phyloP scores from a whole-genome alignment of 2,329 filamentous ascomycete genomes.

The Aspergillus fructus region DNA sequence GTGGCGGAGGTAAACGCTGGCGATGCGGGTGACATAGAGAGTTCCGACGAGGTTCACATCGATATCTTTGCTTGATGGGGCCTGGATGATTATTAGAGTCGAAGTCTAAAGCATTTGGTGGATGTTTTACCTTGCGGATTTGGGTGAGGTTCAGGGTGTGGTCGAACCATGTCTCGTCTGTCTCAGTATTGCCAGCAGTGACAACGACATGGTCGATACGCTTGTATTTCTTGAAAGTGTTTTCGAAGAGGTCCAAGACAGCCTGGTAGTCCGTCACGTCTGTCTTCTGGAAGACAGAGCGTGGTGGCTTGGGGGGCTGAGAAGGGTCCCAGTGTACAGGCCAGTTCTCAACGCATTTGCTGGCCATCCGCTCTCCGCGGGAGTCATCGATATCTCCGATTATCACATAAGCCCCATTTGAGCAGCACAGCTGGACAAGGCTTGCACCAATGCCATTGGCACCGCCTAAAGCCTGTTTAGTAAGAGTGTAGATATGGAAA shows the following conservation, averaged over 20 bases:
- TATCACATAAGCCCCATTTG: slow-evolving; percentile 42
- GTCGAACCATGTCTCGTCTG: slow-evolving; percentile 46
- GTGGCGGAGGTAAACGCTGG: slow-evolving; percentile 51
- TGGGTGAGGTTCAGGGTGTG: slow-evolving; percentile 44
- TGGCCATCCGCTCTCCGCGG: slow-evolving; percentile 31
- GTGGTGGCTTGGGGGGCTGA: slow-evolving; percentile 19
- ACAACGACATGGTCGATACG: slow-evolving; percentile 51
- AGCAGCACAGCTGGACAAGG: slow-evolving; percentile 40
- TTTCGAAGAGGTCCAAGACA: slow-evolving; percentile 48
- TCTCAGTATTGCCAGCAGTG: slow-evolving; percentile 49
- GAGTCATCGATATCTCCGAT: slow-evolving; percentile 45
- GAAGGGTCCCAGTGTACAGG: slow-evolving; percentile 17
- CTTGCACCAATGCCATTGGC: slow-evolving; percentile 48
- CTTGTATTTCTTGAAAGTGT: slow-evolving; percentile 46
- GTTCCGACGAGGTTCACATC: slow-evolving; percentile 51
- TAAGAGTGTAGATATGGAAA: neutral
- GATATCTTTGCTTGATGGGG: slow-evolving; percentile 38
- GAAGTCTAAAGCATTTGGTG: neutral
- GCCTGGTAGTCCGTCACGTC: slow-evolving; percentile 50
- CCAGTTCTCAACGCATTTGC: slow-evolving; percentile 17
- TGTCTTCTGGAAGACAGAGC: slow-evolving; percentile 40
- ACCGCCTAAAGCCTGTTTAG: slow-evolving; percentile 32
- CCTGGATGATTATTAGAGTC: slow-evolving; percentile 15
- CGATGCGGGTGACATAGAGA: slow-evolving; percentile 50
- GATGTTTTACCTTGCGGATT: slow-evolving; percentile 38